Conservation (phyloP, 163 green algal genomes). For the Coccomyxa subellipsoidea region DNA sequence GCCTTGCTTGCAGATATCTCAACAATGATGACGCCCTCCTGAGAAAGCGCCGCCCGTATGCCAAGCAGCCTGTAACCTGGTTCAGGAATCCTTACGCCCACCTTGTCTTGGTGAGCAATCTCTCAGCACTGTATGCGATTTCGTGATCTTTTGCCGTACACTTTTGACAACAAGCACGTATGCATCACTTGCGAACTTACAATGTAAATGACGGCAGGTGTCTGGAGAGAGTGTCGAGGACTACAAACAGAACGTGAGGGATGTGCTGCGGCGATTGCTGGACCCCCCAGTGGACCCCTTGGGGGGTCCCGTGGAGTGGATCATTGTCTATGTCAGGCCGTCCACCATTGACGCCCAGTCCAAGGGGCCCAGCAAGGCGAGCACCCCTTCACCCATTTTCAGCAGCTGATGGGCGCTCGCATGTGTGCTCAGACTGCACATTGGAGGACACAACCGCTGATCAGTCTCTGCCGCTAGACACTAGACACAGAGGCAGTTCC, state of each 20-base stretch:
- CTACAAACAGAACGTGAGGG: constrained; percentile 58
- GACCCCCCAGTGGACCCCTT: constrained; percentile 47
- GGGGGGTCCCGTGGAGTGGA: constrained; percentile 49
- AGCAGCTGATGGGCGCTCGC: too few relatives aligned
- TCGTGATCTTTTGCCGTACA: too few relatives aligned
- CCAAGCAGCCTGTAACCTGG: constrained; percentile 67
- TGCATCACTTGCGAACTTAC: background rate
- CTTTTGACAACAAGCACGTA: too few relatives aligned
- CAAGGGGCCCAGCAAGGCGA: constrained; percentile 36
- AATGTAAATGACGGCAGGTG: constrained; percentile 36
- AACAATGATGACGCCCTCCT: constrained; percentile 51
- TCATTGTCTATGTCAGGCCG: constrained; percentile 68
- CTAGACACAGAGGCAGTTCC: too few relatives aligned
- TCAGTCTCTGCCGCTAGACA: too few relatives aligned
- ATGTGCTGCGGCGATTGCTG: constrained; percentile 43
- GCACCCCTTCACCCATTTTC: background rate
- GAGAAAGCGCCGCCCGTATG: constrained; percentile 56
- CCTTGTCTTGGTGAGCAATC: constrained; percentile 63
- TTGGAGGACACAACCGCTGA: too few relatives aligned
- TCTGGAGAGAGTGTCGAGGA: constrained; percentile 63
- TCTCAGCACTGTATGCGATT: too few relatives aligned
- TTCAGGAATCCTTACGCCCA: constrained; percentile 73
- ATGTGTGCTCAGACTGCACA: too few relatives aligned
- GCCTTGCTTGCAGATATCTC: constrained; percentile 51
- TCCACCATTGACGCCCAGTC: constrained; percentile 16